Conservation (phyloP, 2,329 filamentous ascomycete species). For the Aspergillus sp. region DNA sequence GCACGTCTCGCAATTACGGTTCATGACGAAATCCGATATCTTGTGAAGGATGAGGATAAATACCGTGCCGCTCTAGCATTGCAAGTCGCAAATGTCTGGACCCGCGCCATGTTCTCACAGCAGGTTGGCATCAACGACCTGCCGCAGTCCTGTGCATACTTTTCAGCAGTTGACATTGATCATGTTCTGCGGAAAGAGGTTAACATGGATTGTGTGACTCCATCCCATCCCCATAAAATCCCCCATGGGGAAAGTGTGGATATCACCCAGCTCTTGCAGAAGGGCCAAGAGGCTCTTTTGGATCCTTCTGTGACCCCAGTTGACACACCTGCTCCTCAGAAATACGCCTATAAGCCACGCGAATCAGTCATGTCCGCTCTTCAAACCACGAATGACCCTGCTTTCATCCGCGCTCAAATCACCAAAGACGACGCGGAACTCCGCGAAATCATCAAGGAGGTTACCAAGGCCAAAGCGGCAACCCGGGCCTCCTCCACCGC, state of each 20-base stretch:
- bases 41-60: conserved; percentile 79
- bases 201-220: conserved; percentile 94
- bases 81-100: conserved; percentile 94
- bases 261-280: conserved; percentile 72
- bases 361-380: conserved; percentile 76
- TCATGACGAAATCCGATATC: conserved; percentile 94
- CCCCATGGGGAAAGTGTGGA: conserved; percentile 83
- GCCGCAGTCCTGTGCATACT: conserved; percentile 91
- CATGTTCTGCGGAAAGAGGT: conserved; percentile 96
- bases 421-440: conserved; percentile 71
- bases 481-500: conserved; percentile 13
- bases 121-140: conserved; percentile 95
- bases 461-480: conserved; percentile 39
- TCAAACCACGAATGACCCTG: conserved; percentile 51
- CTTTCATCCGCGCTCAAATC: conserved; percentile 83
- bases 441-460: conserved; percentile 64
- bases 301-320: conserved; percentile 62
- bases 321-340: conserved; percentile 58
- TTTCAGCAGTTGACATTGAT: conserved; percentile 93
- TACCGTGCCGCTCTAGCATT: conserved; percentile 90
- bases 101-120: conserved; percentile 92
- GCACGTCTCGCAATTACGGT: conserved; percentile 90
- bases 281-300: conserved; percentile 65
- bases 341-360: conserved; percentile 67
- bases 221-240: conserved; percentile 75